Conservation (phyloP, 495 filamentous ascomycete genomes). For the Lophiotrema nucula region DNA sequence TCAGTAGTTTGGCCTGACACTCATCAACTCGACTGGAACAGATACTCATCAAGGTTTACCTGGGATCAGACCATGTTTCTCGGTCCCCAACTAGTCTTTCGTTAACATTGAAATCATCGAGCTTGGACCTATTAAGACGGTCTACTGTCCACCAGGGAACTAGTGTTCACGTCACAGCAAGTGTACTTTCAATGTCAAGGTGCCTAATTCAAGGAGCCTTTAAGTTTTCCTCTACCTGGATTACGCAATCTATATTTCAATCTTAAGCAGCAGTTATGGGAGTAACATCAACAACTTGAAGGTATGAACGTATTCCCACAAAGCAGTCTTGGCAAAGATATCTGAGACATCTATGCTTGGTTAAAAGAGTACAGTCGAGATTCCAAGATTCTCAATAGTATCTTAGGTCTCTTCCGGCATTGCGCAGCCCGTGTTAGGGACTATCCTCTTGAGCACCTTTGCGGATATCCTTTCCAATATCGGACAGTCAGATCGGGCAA, state of each 20-base stretch:
- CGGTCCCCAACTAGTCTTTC: not conserved
- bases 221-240: not conserved
- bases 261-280: not conserved
- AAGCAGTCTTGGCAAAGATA: not conserved
- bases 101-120: not conserved
- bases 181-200: constrained; percentile 3
- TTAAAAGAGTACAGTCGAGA: not conserved
- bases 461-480: not conserved
- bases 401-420: constrained; percentile 4
- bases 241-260: not conserved
- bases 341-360: not conserved
- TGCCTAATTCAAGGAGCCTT: not conserved
- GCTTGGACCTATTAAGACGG: constrained; percentile 9
- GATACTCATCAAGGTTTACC: constrained; percentile 3
- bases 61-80: not conserved
- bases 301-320: not conserved
- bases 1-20: not conserved
- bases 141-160: not conserved
- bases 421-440: not conserved
- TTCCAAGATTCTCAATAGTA: not conserved
- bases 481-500: too few species aligned
- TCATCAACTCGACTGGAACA: constrained; percentile 1
- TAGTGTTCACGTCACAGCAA: constrained; percentile 3
- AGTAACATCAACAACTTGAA: not conserved
- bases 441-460: not conserved